Evolutionary conservation across 2,329 filamentous ascomycete genomes (phyloP).

Genomic region (Fusarium sp.): DNA sequence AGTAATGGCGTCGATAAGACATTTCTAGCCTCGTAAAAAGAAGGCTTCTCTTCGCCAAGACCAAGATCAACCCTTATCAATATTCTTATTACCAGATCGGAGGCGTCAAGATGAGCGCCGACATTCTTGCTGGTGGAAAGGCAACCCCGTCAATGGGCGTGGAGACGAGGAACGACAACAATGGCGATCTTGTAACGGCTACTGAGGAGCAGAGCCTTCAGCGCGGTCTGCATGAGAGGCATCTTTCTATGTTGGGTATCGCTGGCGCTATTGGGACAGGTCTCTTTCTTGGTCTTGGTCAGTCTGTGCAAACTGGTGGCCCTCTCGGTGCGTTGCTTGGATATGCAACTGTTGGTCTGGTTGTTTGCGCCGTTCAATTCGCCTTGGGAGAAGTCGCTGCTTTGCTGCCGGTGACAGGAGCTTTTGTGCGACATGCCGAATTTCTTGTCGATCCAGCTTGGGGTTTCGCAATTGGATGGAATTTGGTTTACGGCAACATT

Average conservation of each 20-base stretch:
- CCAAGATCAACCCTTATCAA: not conserved
- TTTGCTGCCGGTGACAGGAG: slow-evolving; percentile 60
- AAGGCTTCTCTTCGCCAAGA: not conserved
- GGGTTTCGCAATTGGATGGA: slow-evolving; percentile 65
- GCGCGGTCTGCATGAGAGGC: slow-evolving; percentile 44
- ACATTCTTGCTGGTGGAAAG: slow-evolving; percentile 22
- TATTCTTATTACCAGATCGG: not conserved
- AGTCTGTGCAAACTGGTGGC: slow-evolving; percentile 54
- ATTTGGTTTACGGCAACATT: slow-evolving; percentile 64
- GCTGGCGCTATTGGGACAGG: slow-evolving; percentile 64
- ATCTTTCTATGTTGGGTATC: slow-evolving; percentile 65
- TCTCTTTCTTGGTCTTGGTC: slow-evolving; percentile 52
- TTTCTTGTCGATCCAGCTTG: slow-evolving; percentile 66
- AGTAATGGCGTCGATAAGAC: slow-evolving; percentile 33
- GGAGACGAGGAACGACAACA: not conserved
- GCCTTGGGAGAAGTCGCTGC: slow-evolving; percentile 64
- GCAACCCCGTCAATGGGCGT: slow-evolving; percentile 9
- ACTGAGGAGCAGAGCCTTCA: slow-evolving; percentile 41
- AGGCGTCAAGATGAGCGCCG: slow-evolving; percentile 26
- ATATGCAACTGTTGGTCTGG: slow-evolving; percentile 56
- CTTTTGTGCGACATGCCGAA: slow-evolving; percentile 62
- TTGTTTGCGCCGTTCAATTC: slow-evolving; percentile 62
- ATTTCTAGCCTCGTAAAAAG: not conserved
- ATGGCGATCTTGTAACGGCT: slow-evolving; percentile 41
- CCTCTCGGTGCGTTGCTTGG: slow-evolving; percentile 58